A percentile compares a stretch with the other conserved stretches of the same genome.
phyloP scores from a whole-genome alignment of 2,329 filamentous ascomycete species.

The Aspergillus sojae region DNA sequence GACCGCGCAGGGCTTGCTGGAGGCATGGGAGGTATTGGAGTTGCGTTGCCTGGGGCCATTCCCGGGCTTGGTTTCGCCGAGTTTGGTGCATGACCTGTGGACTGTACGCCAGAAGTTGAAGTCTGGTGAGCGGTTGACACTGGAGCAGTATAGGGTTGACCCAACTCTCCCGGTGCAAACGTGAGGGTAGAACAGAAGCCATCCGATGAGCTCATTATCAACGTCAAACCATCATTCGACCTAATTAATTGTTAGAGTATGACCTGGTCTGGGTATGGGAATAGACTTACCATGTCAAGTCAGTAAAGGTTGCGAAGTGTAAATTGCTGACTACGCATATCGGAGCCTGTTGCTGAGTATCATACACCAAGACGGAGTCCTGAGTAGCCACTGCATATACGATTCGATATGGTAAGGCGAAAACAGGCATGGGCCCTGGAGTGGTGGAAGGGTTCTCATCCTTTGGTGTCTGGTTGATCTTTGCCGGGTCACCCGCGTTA shows the following conservation, averaged over 20 bases:
- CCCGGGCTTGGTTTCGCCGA: slow-evolving; percentile 59
- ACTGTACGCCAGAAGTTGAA: slow-evolving; percentile 47
- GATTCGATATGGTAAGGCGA: slow-evolving; percentile 87
- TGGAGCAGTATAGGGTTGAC: slow-evolving; percentile 70
- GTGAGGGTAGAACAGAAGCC: slow-evolving; percentile 94
- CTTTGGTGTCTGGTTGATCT: slow-evolving; percentile 58
- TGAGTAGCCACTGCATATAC: slow-evolving; percentile 97
- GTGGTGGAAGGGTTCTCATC: slow-evolving; percentile 52
- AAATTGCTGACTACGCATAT: slow-evolving; percentile 94
- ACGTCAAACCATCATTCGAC: slow-evolving; percentile 74
- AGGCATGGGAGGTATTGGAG: slow-evolving; percentile 50
- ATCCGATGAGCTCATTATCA: slow-evolving; percentile 96
- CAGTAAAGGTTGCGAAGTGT: slow-evolving; percentile 96
- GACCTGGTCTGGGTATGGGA: neutral
- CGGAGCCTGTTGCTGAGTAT: slow-evolving; percentile 94
- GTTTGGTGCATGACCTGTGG: slow-evolving; percentile 67
- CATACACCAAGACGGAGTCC: slow-evolving; percentile 91
- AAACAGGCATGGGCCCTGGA: slow-evolving; percentile 65
- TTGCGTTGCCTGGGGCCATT: slow-evolving; percentile 58
- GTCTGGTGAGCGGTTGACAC: slow-evolving; percentile 34
- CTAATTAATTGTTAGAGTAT: slow-evolving; percentile 47
- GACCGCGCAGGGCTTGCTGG: slow-evolving; percentile 80
- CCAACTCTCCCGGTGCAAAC: slow-evolving; percentile 81
- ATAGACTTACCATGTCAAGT: slow-evolving; percentile 79
- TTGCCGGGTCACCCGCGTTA: slow-evolving; percentile 52